These are phyloP conservation scores for Chytriomyces hyalinus DNA, from an alignment of 192 early-diverging fungal genomes.

Conservation along the genomic window DNA sequence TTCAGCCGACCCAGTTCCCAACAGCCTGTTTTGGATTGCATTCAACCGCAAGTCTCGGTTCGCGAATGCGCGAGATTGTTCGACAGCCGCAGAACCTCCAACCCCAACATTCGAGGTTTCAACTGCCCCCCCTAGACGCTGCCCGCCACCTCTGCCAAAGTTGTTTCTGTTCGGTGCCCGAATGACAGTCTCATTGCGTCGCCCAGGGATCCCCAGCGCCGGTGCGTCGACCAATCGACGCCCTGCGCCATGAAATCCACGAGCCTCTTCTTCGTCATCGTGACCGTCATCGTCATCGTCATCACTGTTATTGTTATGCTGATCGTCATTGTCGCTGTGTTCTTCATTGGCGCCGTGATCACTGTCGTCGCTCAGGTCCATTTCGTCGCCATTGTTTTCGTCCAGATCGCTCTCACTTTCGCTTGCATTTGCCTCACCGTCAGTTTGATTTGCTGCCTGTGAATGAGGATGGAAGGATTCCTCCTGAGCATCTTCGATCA, in stretches of 20 bases:
- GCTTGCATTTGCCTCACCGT: not conserved
- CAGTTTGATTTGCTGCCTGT: not conserved
- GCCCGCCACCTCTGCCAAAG: not conserved
- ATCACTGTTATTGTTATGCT: not conserved
- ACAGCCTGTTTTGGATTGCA: constrained; percentile 21
- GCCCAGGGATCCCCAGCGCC: not conserved
- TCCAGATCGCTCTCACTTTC: not conserved
- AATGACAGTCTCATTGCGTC: not conserved
- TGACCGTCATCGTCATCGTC: not conserved
- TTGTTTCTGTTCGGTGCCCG: not conserved
- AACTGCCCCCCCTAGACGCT: not conserved
- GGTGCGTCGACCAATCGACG: not conserved
- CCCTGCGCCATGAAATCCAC: not conserved
- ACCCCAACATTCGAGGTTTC: not conserved
- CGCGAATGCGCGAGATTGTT: not conserved
- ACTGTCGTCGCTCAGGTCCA: not conserved
- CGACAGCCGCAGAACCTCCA: not conserved
- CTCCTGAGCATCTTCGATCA: no score
- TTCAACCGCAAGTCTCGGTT: constrained; percentile 11
- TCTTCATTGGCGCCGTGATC: constrained; percentile 11
- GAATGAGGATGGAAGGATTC: not conserved
- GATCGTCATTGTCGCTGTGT: not conserved
- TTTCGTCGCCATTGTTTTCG: constrained; percentile 8
- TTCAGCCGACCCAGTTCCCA: not conserved
- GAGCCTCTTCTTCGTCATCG: not conserved